Evolutionary conservation across 495 filamentous ascomycete genomes (phyloP).

Genomic region (Hypoxylon rickii): DNA sequence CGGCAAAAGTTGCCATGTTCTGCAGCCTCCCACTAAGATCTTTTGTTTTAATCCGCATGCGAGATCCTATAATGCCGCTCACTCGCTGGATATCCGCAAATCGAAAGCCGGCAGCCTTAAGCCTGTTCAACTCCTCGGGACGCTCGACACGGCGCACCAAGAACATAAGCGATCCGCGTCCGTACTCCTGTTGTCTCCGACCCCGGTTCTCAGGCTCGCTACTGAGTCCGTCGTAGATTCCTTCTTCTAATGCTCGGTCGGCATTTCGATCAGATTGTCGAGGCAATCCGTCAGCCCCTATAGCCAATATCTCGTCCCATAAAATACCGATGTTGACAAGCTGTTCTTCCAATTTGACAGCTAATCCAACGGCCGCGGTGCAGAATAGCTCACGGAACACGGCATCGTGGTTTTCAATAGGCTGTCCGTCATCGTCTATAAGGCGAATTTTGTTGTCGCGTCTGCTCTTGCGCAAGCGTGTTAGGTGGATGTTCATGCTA

Average conservation of each 20-base stretch:
- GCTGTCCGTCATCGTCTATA: slow-evolving; percentile 47
- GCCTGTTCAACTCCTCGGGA: slow-evolving; percentile 56
- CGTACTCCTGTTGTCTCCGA: slow-evolving; percentile 43
- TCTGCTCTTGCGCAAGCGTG: slow-evolving; percentile 38
- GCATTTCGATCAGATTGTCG: slow-evolving; percentile 7
- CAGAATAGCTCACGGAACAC: slow-evolving; percentile 90
- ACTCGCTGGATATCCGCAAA: slow-evolving; percentile 75
- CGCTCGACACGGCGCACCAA: slow-evolving; percentile 69
- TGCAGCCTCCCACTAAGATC: slow-evolving; percentile 60
- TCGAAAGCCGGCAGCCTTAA: slow-evolving; percentile 74
- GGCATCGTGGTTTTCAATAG: slow-evolving; percentile 69
- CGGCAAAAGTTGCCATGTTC: slow-evolving; percentile 64
- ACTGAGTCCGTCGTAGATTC: slow-evolving; percentile 11
- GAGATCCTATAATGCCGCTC: slow-evolving; percentile 64
- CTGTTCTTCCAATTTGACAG: slow-evolving; percentile 63
- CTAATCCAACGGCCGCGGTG: slow-evolving; percentile 73
- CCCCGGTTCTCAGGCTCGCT: slow-evolving; percentile 7
- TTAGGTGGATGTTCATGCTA: slow-evolving; percentile 67
- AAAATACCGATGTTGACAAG: slow-evolving; percentile 71
- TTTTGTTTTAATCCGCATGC: slow-evolving; percentile 68
- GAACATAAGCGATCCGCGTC: slow-evolving; percentile 78
- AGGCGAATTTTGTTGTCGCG: slow-evolving; percentile 39
- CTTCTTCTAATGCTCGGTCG: slow-evolving; percentile 7
- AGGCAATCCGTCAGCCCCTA: slow-evolving; percentile 44
- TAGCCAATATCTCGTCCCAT: slow-evolving; percentile 77